Evolutionary conservation across 345 rosid genomes (phyloP).

Genomic region (Euphorbia peplus): DNA sequence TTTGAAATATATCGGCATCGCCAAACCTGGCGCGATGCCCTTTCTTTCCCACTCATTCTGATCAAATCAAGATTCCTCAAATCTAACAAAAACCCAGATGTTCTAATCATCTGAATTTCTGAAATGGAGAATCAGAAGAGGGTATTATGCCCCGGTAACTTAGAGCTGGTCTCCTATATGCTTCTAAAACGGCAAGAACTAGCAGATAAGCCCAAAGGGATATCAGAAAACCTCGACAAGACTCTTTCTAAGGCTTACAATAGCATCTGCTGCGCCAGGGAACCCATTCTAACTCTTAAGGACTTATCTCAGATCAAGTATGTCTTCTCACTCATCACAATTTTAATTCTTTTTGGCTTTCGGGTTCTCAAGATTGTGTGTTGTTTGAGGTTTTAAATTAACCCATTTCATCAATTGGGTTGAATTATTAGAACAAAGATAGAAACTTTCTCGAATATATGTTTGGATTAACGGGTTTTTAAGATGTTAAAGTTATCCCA

Average conservation of each 20-base stretch:
- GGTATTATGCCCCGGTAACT: conserved; percentile 55
- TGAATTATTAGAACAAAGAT: too few relatives aligned
- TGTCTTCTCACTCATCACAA: conserved; percentile 13
- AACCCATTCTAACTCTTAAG: conserved; percentile 60
- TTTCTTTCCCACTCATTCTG: background rate
- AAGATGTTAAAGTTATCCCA: background rate
- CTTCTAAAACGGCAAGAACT: conserved; percentile 63
- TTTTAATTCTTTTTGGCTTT: background rate
- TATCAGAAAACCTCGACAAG: conserved; percentile 57
- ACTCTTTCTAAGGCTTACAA: conserved; percentile 58
- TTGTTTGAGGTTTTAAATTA: background rate
- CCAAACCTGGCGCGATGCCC: conserved; percentile 23
- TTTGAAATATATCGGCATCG: background rate
- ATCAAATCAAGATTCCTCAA: background rate
- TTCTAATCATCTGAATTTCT: background rate
- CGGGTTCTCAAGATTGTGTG: background rate
- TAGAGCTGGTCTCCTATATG: conserved; percentile 54
- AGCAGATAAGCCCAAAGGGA: conserved; percentile 61
- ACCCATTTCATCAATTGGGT: background rate
- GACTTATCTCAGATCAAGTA: conserved; percentile 76
- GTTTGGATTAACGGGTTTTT: too few relatives aligned
- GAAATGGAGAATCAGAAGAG: conserved; percentile 52
- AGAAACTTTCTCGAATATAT: too few relatives aligned
- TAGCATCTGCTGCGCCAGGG: conserved; percentile 49
- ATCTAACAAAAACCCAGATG: background rate